Base-by-base conservation (phyloP, 225 moss, liverwort and hornwort genomes). In the Pseudoscleropodium purum region DNA sequence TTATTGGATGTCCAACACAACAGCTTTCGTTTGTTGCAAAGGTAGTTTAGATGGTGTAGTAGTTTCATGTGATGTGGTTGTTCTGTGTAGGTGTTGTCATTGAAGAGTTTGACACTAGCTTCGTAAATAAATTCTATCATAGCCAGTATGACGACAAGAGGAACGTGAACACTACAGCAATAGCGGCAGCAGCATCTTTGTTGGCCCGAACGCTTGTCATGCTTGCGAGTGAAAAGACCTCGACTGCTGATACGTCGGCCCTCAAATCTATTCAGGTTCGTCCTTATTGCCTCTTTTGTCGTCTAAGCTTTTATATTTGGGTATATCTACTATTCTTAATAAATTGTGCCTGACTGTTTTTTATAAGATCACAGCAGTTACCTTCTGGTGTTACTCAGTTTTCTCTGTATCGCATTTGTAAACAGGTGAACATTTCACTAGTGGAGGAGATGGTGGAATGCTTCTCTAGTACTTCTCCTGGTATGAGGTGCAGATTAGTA, bases 31-130 rank as follows among this genome's bases (percentile, higher is more conserved):
- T 63, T 85, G 29, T 79, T 66, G 57, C 68, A 66, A 43, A 68
- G 73, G n/a, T 54, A 79, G 41, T 70, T 88, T 62, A 69, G 67
- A 33, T 57, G 74, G 43, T 89, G 24, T 51, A 85, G 30, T 84
- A 81, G 33, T 85, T 81, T 85, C 66, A 81, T 81, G 41, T 89
- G 82, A n/a, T 88, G 18, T 49, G 89, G 88, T 81, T 91, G 83
- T 86, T 41, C 36, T 89, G 88, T 92, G 93, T 90, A 90, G 97
- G 96, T 92, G 93, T 97, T 73, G 95, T 99, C 64, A 90, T 99
- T 51, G 95, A 99, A 92, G 99, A 99, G 82, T 99, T 99, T 87
- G 97, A 99, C 95, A 80, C 93, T 51, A 89, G 83, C 57, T 97
- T 96, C 59, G 90, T 92, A 79, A 97, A 96, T 88, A 89, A 86